Evolutionary conservation across 208 protist species (phyloP).

Genomic region (Angomonas desouzai): DNA sequence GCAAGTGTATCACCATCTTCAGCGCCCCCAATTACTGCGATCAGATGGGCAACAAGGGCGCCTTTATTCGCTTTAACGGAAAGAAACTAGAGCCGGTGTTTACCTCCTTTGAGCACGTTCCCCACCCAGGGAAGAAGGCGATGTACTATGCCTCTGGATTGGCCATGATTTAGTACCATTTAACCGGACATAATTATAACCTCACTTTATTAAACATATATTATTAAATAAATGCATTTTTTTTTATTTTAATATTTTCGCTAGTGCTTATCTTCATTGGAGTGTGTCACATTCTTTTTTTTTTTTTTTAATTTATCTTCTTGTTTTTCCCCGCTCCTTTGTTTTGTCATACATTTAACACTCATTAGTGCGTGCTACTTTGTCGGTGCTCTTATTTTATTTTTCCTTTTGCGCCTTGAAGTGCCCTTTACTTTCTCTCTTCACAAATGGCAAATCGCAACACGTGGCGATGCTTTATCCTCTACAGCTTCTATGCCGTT

Average conservation of each 20-base stretch:
- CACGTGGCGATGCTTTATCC: neutral
- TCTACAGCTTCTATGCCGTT: neutral
- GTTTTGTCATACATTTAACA: conserved; percentile 3
- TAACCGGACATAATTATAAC: neutral
- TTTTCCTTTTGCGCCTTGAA: neutral
- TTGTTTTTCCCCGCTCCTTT: neutral
- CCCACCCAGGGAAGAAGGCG: conserved; percentile 74
- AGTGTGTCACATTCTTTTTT: too few relatives aligned
- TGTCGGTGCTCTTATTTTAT: neutral
- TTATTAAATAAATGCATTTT: conserved; percentile 3
- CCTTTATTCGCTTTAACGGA: conserved; percentile 84
- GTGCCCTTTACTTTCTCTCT: neutral
- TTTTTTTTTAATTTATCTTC: conserved; percentile 9
- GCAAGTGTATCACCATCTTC: conserved; percentile 94
- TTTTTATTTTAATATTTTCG: too few relatives aligned
- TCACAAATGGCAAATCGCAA: neutral
- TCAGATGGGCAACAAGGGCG: conserved; percentile 92
- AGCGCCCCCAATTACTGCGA: conserved; percentile 99
- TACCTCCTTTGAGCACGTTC: conserved; percentile 63
- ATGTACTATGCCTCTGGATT: conserved; percentile 80
- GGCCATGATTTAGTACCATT: conserved; percentile 34
- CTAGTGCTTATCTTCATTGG: too few relatives aligned
- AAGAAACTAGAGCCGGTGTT: conserved; percentile 72
- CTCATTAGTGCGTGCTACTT: too few relatives aligned
- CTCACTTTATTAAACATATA: too few relatives aligned